phyloP scores from a whole-genome alignment of 257 asterid species.

The Asclepias syriaca region DNA sequence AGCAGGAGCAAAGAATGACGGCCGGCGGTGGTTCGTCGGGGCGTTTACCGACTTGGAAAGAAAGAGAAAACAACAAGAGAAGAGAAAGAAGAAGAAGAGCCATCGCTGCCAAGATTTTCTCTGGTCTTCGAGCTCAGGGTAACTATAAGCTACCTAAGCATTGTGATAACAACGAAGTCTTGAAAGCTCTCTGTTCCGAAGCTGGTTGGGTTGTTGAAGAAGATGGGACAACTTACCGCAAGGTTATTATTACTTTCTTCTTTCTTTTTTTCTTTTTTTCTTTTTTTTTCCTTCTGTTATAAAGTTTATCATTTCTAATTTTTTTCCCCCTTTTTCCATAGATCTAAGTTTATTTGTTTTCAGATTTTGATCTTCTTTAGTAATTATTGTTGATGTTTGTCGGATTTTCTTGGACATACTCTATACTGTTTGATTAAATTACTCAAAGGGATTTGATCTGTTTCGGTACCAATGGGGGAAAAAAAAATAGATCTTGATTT shows the following conservation, averaged over 20 bases:
- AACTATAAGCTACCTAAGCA: constrained; percentile 70
- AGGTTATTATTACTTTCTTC: constrained; percentile 21
- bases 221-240: constrained; percentile 84
- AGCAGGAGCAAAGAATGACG: constrained; percentile 15
- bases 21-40: constrained; percentile 29
- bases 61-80: constrained; percentile 78
- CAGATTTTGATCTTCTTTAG: neutral
- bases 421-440: constrained; percentile 15
- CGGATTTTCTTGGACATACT: neutral
- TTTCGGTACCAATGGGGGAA: neutral
- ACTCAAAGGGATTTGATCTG: neutral
- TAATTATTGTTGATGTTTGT: neutral
- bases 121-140: constrained; percentile 76
- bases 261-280: no score
- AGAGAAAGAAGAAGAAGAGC: constrained; percentile 76
- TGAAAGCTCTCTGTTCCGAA: constrained; percentile 72
- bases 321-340: neutral
- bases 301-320: neutral
- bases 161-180: constrained; percentile 74
- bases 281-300: neutral
- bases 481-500: constrained; percentile 9
- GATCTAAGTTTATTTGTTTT: neutral
- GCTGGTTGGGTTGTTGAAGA: constrained; percentile 87
- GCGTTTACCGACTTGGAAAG: constrained; percentile 65
- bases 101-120: constrained; percentile 67